Evolutionary conservation across 495 filamentous ascomycete species (phyloP).

Genomic region (Penicillium bialowiezense): DNA sequence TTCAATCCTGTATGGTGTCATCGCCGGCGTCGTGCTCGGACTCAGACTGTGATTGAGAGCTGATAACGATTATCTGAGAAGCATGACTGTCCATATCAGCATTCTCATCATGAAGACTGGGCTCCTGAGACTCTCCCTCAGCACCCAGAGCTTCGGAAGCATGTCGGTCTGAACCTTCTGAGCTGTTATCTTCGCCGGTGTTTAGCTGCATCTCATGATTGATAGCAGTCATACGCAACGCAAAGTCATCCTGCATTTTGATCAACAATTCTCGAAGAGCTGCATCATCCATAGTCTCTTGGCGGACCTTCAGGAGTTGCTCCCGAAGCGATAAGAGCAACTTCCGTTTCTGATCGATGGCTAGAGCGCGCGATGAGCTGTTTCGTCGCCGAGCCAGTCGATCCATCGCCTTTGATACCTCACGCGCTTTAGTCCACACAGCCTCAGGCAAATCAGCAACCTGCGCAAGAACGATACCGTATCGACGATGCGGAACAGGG

Average conservation of each 20-base stretch:
- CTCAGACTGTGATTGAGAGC: slow-evolving; percentile 1
- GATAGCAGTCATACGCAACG: slow-evolving; percentile 64
- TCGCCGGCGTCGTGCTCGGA: slow-evolving; percentile 1
- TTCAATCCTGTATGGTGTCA: no score
- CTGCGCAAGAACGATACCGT: slow-evolving; percentile 72
- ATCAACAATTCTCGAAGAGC: slow-evolving; percentile 63
- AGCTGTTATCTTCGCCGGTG: slow-evolving; percentile 5
- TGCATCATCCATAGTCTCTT: slow-evolving; percentile 64
- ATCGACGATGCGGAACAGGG: slow-evolving; percentile 66
- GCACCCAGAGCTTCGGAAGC: background rate
- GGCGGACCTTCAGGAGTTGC: slow-evolving; percentile 65
- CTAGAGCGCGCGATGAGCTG: slow-evolving; percentile 51
- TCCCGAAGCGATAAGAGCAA: slow-evolving; percentile 73
- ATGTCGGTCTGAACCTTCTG: background rate
- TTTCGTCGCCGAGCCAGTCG: slow-evolving; percentile 52
- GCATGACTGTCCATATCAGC: background rate
- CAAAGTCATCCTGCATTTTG: slow-evolving; percentile 74
- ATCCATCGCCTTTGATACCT: slow-evolving; percentile 60
- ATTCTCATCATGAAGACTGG: no score
- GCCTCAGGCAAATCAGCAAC: slow-evolving; percentile 67
- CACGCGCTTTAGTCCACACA: slow-evolving; percentile 65
- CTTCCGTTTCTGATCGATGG: slow-evolving; percentile 61
- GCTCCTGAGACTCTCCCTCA: background rate
- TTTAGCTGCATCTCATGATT: slow-evolving; percentile 32
- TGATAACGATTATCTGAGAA: slow-evolving; percentile 5